phyloP scores from a whole-genome alignment of 2,329 filamentous ascomycete species.

The Lachnellula willkommii region DNA sequence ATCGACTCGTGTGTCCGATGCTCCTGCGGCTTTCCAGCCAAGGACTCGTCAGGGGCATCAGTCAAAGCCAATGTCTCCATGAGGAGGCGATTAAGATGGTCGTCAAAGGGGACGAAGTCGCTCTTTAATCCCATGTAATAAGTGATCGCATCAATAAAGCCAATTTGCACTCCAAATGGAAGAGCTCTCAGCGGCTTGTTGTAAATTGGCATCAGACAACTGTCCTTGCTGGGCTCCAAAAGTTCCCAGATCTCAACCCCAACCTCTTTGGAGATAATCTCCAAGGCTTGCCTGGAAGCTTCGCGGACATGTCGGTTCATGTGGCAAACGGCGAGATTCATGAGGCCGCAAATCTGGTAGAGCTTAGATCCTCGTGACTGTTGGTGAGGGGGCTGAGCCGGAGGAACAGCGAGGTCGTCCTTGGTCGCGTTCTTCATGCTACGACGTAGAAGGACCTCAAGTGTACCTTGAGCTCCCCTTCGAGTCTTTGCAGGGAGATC shows the following conservation, averaged over 20 bases:
- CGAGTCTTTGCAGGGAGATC: conserved; percentile 89
- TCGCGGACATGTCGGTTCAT: conserved; percentile 94
- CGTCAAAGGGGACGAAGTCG: conserved; percentile 87
- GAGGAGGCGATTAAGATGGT: conserved; percentile 80
- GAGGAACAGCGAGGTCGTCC: conserved; percentile 59
- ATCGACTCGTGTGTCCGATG: conserved; percentile 95
- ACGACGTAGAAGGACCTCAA: conserved; percentile 71
- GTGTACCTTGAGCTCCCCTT: conserved; percentile 72
- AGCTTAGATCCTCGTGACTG: conserved; percentile 60
- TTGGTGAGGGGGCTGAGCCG: conserved; percentile 51
- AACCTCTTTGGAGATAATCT: conserved; percentile 73
- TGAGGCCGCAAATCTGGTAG: conserved; percentile 71
- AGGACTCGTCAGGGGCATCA: conserved; percentile 87
- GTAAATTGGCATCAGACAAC: conserved; percentile 86
- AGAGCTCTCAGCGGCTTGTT: conserved; percentile 89
- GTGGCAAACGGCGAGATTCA: conserved; percentile 85
- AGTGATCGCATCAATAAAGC: conserved; percentile 95
- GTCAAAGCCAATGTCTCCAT: conserved; percentile 92
- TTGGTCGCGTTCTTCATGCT: conserved; percentile 77
- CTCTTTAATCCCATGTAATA: conserved; percentile 88
- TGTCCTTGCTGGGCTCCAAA: conserved; percentile 82
- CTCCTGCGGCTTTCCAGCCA: conserved; percentile 89
- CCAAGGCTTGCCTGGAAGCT: conserved; percentile 75
- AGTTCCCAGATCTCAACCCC: conserved; percentile 80
- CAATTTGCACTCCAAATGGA: conserved; percentile 92